Conservation (phyloP, 495 filamentous ascomycete species). For the Penicillium samsonianum region DNA sequence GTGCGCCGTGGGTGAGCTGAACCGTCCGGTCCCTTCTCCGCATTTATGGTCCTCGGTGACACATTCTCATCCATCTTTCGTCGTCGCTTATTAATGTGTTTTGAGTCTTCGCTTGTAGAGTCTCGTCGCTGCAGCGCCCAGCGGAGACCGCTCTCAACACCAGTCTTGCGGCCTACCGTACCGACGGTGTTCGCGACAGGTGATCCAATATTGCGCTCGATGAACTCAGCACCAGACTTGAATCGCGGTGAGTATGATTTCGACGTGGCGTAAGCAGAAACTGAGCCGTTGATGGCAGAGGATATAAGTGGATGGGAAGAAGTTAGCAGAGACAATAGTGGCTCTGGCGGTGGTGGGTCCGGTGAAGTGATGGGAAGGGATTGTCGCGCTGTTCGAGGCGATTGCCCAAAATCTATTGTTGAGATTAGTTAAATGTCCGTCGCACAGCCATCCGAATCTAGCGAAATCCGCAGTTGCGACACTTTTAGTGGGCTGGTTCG, state of each 20-base stretch:
- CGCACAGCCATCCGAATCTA: constrained; percentile 2
- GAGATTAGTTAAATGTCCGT: constrained; percentile 18
- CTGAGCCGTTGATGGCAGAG: constrained; percentile 75
- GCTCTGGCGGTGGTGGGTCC: constrained; percentile 56
- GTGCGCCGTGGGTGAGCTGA: constrained; percentile 18
- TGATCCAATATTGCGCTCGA: constrained; percentile 77
- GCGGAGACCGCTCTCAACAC: constrained; percentile 77
- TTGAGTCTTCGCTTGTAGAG: constrained; percentile 36
- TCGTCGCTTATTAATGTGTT: constrained; percentile 61
- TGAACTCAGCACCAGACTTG: constrained; percentile 78
- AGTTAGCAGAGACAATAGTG: constrained; percentile 76
- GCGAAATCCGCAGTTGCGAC: neutral
- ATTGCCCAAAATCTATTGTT: constrained; percentile 36
- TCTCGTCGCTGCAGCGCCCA: constrained; percentile 65
- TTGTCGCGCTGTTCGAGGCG: constrained; percentile 34
- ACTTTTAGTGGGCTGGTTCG: constrained; percentile 14
- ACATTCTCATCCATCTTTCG: constrained; percentile 56
- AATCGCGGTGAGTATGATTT: constrained; percentile 88
- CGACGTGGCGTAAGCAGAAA: constrained; percentile 75
- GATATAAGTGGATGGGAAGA: constrained; percentile 77
- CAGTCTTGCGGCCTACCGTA: constrained; percentile 77
- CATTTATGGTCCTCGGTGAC: constrained; percentile 37
- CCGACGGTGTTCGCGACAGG: constrained; percentile 81
- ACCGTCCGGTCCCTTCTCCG: constrained; percentile 37
- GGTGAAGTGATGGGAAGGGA: constrained; percentile 22